A percentile compares a stretch with the other conserved stretches of the same genome.
phyloP scores from a whole-genome alignment of 2,329 filamentous ascomycete species.

The Ophiostoma australiae region DNA sequence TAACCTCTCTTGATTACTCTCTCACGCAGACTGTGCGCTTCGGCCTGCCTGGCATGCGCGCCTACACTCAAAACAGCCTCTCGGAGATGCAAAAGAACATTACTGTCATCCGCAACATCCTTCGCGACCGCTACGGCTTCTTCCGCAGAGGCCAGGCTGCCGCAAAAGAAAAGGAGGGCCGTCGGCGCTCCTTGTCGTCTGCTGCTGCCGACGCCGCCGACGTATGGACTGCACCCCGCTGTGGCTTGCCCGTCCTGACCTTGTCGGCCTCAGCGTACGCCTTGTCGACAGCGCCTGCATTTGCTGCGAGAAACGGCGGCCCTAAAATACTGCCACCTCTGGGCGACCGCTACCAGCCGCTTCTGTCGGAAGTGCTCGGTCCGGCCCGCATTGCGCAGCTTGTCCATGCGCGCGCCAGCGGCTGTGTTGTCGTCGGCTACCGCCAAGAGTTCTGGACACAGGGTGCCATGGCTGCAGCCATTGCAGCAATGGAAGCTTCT shows the following conservation, averaged over 20 bases:
- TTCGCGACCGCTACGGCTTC: conserved; percentile 18
- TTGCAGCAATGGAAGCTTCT: conserved; percentile 15
- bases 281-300: conserved; percentile 25
- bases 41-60: conserved; percentile 34
- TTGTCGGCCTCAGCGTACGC: conserved; percentile 41
- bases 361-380: conserved; percentile 36
- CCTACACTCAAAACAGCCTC: conserved; percentile 25
- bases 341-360: conserved; percentile 40
- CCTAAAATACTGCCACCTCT: conserved; percentile 30
- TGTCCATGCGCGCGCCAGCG: conserved; percentile 38
- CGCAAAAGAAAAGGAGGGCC: conserved; percentile 1
- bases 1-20: conserved; percentile 38
- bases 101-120: neutral
- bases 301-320: conserved; percentile 1
- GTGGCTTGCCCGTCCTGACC: conserved; percentile 36
- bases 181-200: neutral
- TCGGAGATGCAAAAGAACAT: conserved; percentile 23
- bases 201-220: neutral
- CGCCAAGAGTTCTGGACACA: conserved; percentile 38
- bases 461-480: neutral
- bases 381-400: conserved; percentile 38
- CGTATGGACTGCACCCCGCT: conserved; percentile 18
- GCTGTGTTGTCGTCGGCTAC: conserved; percentile 37
- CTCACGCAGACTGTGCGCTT: conserved; percentile 39
- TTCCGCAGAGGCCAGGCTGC: conserved; percentile 8